Evolutionary conservation across 2,329 filamentous ascomycete species (phyloP), one percentile per base, ranked within the genome.

Genomic region (Annulohypoxylon truncatum): DNA sequence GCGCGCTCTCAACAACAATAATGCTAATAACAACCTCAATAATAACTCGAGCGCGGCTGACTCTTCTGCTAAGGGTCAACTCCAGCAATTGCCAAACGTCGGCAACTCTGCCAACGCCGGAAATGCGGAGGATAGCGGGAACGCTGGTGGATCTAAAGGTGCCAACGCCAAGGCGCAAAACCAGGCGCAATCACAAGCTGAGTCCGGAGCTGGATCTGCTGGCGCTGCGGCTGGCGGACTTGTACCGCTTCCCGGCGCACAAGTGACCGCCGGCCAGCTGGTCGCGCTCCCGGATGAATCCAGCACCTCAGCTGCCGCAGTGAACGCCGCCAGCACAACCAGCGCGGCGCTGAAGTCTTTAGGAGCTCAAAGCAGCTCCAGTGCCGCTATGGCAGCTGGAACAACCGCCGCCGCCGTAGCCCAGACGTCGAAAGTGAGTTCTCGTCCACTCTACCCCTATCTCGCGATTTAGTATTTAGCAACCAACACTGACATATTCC

Each of bases 241-340:
- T 12, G 63, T 68, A 26, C 56, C 67, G 7, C 50, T 73, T 8
- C 72, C 72, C 8, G 71, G 69, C 8, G 63, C 61, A 10, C 72
- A 68, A 48, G 51, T 69, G 12, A 73, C 72, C n/a, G 22, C 61
- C 2, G 72, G 72, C 13, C 64, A 61, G 28, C 55, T 73, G 7
- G 67, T 68, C 20, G 66, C 67, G 26, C 63, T 73, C 13, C 72
- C 71, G 1, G 22, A 35, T 3, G 69, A 56, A 31, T 42, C 60
- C 3, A 38, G 56, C 38, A 69, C 66, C 42, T 22, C 29, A 18
- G 15, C 50, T 26, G 26, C 64, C 33, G 52, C 42, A 42, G 38
- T 48, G 48, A 40, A 52, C 50, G 53, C 65, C 20, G 29, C 15
- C 13, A 68, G 55, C 15, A 52, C 20, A 22, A 63, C 54, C 50